phyloP scores from a whole-genome alignment of 192 early-diverging fungal genomes.

The Chytriomyces hyalinus region DNA sequence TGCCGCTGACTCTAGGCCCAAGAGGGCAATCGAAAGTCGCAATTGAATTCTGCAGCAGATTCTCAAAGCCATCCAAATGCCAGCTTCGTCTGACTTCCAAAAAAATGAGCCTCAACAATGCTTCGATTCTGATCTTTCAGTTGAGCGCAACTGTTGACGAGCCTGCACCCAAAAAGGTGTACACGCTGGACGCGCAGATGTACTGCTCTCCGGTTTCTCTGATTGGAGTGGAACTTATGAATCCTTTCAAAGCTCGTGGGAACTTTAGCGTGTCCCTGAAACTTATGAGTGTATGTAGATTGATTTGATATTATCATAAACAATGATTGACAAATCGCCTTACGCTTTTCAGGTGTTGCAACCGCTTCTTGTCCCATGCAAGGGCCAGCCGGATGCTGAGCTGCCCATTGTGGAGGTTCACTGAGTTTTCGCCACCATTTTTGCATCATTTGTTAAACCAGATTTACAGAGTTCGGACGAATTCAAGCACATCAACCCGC shows the following conservation, averaged over 20 bases:
- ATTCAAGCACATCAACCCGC: constrained; percentile 34
- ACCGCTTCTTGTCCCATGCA: constrained; percentile 14
- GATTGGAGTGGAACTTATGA: constrained; percentile 43
- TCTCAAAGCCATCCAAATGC: constrained; percentile 38
- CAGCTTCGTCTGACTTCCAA: constrained; percentile 44
- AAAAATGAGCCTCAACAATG: constrained; percentile 50
- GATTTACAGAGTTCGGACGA: constrained; percentile 7
- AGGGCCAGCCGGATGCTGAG: constrained; percentile 19
- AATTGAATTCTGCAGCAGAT: constrained; percentile 50
- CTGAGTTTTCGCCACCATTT: neutral
- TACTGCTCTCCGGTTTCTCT: constrained; percentile 48
- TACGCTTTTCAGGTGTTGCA: neutral
- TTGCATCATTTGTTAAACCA: constrained; percentile 22
- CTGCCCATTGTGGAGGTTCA: constrained; percentile 26
- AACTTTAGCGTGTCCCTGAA: constrained; percentile 44
- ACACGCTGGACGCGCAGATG: constrained; percentile 43
- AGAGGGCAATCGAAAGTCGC: constrained; percentile 29
- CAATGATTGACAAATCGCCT: neutral
- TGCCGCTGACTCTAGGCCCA: constrained; percentile 12
- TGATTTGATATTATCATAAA: neutral
- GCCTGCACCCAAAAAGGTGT: constrained; percentile 32
- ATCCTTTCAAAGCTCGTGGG: constrained; percentile 46
- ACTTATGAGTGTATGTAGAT: constrained; percentile 35
- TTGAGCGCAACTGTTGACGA: constrained; percentile 40
- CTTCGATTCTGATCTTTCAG: constrained; percentile 50